These are phyloP conservation scores for Cordyceps cicadae DNA, from an alignment of 2,329 filamentous ascomycete species.

Conservation along the genomic window DNA sequence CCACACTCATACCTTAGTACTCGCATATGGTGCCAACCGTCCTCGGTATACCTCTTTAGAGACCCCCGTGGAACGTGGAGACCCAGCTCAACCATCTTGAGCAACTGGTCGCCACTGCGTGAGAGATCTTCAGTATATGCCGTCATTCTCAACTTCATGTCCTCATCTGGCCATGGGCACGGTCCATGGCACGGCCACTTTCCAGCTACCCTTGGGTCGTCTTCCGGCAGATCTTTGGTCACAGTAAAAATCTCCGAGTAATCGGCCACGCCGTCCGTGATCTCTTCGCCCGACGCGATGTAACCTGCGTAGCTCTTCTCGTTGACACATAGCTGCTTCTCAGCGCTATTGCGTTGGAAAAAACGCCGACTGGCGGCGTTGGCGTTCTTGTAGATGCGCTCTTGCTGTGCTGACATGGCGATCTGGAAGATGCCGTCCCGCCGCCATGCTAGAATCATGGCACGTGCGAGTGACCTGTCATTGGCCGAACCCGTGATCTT, in stretches of 20 bases:
- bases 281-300: slow-evolving; percentile 40
- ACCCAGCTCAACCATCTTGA: slow-evolving; percentile 38
- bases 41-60: slow-evolving; percentile 33
- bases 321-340: slow-evolving; percentile 37
- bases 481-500: slow-evolving; percentile 25
- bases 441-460: slow-evolving; percentile 34
- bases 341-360: slow-evolving; percentile 26
- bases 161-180: slow-evolving; percentile 37
- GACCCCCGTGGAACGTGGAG: slow-evolving; percentile 32
- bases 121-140: slow-evolving; percentile 34
- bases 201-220: slow-evolving; percentile 30
- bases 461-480: slow-evolving; percentile 30
- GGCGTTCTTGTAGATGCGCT: slow-evolving; percentile 28
- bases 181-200: slow-evolving; percentile 43
- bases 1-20: slow-evolving; percentile 31
- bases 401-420: slow-evolving; percentile 29
- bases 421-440: slow-evolving; percentile 40
- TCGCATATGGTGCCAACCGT: slow-evolving; percentile 45
- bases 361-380: slow-evolving; percentile 30
- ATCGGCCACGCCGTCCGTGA: slow-evolving; percentile 40
- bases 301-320: slow-evolving; percentile 39
- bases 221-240: slow-evolving; percentile 35
- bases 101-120: slow-evolving; percentile 34
- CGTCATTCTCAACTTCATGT: slow-evolving; percentile 32
- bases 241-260: slow-evolving; percentile 46